Base-by-base conservation (phyloP, 164 flowering plant species). In the Vitis labrusca region DNA sequence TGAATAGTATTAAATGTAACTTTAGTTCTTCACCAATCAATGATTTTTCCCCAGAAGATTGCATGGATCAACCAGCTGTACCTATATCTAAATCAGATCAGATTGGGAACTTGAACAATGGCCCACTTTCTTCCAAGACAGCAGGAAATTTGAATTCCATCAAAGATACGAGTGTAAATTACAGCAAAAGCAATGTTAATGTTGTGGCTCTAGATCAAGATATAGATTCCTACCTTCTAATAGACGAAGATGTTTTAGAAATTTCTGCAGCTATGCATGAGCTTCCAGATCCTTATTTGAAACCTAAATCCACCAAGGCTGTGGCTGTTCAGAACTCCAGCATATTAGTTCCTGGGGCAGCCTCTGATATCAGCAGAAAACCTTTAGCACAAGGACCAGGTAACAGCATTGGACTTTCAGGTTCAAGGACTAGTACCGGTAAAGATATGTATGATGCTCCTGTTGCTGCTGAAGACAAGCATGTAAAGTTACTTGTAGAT, bases 391-490 rank as follows among this genome's bases (percentile, higher is more conserved):
- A 57, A 55, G 65, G 56, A 30, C 27, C 61, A 30, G 64, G 14
- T 44, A 68, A 55, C 9, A 8, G 47, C 27, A 62, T 13, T 70
- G 79, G 65, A 17, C 47, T 61, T 29, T 59, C 64, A 27, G 66
- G 61, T 72, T 64, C 68, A 63, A 51, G 10, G 62, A 74, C 48
- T 61, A 17, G 14, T 53, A 56, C 23, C 17, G 63, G 71, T 27
- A 71, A 49, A 56, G 73, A 66, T 29, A 64, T 51, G 23, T 50
- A n/a, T 9, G 64, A 58, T 59, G 15, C 59, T 48, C 16, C 30
- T 63, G 62, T 67, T 77, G 59, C 69, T 74, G 59, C 63, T 55
- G 23, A 68, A 16, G 82, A 77, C 54, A 81, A 83, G 17, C 84
- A 78, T 61, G 63, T 32, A 19, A 56, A 63, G 17, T 47, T 80